Conservation (phyloP, 2,329 filamentous ascomycete species). For the Fusarium tupiense region DNA sequence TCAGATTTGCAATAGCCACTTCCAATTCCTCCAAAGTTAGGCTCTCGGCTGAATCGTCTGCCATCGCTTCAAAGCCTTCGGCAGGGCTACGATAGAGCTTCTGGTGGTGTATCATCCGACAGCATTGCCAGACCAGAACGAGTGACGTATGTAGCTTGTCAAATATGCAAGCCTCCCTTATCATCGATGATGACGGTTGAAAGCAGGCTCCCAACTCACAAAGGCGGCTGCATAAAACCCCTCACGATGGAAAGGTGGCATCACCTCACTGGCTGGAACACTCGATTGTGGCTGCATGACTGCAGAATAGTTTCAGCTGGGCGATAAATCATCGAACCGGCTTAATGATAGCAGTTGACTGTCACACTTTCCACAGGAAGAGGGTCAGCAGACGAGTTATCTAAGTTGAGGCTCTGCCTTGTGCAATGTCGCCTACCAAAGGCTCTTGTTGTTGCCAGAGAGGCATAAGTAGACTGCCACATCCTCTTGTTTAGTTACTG, state of each 20-base stretch:
- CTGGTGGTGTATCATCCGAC: not conserved
- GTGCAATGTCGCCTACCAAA: not conserved
- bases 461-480: not conserved
- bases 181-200: fast-evolving
- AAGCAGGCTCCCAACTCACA: not conserved
- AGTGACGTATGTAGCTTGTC: not conserved
- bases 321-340: not conserved
- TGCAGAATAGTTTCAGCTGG: not conserved
- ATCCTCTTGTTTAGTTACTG: no score
- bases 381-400: not conserved
- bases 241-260: not conserved
- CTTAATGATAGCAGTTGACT: not conserved
- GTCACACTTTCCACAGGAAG: not conserved
- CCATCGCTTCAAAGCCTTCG: not conserved
- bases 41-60: not conserved
- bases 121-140: fast-evolving
- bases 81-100: not conserved
- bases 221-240: not conserved
- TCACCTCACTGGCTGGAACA: not conserved
- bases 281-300: not conserved
- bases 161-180: not conserved
- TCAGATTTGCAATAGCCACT: not conserved
- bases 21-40: not conserved
- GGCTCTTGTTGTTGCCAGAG: no score
- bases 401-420: not conserved